Conservation (phyloP, 75 land plant genomes). For the Picea sitchensis region DNA sequence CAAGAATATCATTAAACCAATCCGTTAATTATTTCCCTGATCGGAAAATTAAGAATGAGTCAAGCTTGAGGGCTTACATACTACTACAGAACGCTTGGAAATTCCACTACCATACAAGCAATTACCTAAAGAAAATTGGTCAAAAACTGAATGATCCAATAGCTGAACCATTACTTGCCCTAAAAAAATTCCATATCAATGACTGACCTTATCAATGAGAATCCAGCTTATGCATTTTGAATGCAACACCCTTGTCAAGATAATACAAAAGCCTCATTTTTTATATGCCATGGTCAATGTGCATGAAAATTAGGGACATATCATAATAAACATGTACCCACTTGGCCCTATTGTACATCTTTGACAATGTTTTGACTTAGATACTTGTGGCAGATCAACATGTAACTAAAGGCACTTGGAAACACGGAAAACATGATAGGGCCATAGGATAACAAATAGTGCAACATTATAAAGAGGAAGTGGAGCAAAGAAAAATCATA, state of each 20-base stretch:
- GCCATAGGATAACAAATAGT: neutral
- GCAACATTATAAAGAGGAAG: neutral
- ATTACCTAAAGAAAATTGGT: no score
- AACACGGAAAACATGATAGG: neutral
- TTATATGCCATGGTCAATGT: neutral
- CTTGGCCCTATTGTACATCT: no score
- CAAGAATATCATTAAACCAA: no score
- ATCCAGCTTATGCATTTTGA: neutral
- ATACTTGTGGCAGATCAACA: no score
- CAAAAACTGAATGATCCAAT: neutral
- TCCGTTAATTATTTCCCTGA: no score
- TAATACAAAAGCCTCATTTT: neutral
- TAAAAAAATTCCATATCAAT: neutral
- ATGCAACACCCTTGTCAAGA: neutral
- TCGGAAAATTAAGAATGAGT: no score
- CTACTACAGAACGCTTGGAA: no score
- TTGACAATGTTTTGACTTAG: no score
- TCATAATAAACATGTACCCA: neutral
- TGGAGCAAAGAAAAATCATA: neutral
- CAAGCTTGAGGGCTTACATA: no score
- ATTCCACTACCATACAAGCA: no score
- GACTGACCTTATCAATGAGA: neutral
- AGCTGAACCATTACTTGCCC: neutral
- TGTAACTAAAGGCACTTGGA: no score
- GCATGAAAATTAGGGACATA: neutral